phyloP scores from a whole-genome alignment of 176 grass and related monocot genomes.

The Rhynchospora pubera region DNA sequence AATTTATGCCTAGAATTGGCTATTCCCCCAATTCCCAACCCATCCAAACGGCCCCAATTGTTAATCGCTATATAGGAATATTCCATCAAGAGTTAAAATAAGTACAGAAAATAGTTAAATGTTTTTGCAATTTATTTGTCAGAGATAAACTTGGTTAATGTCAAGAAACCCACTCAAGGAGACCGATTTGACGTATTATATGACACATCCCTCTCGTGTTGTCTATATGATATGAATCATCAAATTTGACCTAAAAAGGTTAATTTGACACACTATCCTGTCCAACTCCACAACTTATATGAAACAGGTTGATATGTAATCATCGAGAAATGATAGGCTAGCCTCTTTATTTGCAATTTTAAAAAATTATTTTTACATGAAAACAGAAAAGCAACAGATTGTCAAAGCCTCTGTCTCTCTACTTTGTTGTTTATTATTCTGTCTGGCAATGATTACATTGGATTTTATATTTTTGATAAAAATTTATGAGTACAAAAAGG shows the following conservation, averaged over 20 bases:
- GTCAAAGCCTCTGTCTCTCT: too few relatives aligned
- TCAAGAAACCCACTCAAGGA: not conserved
- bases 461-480: too few relatives aligned
- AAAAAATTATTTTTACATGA: not conserved
- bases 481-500: too few relatives aligned
- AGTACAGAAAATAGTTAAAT: not conserved
- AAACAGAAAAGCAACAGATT: too few relatives aligned
- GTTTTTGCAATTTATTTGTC: not conserved
- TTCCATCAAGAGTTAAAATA: not conserved
- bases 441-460: too few relatives aligned
- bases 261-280: not conserved
- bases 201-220: not conserved
- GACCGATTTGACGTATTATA: not conserved
- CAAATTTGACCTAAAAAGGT: not conserved
- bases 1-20: too few relatives aligned
- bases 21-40: too few relatives aligned
- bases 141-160: not conserved
- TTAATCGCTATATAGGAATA: not conserved
- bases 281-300: not conserved
- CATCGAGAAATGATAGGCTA: not conserved
- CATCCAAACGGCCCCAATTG: too few relatives aligned
- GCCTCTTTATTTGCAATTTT: not conserved
- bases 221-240: not conserved
- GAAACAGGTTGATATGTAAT: not conserved
- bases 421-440: not conserved